phyloP scores from a whole-genome alignment of 306 rosid genomes.

The Gleditsia sinensis region DNA sequence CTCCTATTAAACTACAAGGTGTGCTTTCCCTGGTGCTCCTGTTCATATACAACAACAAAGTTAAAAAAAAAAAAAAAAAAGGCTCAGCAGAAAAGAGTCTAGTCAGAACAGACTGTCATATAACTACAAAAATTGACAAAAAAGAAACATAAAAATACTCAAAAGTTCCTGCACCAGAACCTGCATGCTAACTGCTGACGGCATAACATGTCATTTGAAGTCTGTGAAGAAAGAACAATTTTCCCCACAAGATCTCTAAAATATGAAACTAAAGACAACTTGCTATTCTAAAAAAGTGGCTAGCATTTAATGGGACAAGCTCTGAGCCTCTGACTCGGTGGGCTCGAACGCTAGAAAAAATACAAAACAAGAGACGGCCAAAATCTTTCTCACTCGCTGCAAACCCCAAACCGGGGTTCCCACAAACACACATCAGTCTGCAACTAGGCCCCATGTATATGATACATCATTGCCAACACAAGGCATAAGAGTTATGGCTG shows the following conservation, averaged over 20 bases:
- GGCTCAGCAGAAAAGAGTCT: conserved; percentile 9
- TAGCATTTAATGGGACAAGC: conserved; percentile 45
- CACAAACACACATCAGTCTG: conserved; percentile 35
- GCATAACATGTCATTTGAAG: conserved; percentile 31
- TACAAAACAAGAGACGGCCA: conserved; percentile 48
- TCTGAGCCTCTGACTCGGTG: conserved; percentile 43
- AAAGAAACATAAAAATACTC: neutral
- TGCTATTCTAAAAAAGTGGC: conserved; percentile 30
- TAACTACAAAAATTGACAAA: conserved; percentile 23
- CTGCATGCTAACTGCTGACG: conserved; percentile 40
- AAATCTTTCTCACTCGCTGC: conserved; percentile 45
- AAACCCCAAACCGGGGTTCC: conserved; percentile 40
- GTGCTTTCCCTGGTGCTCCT: conserved; percentile 84
- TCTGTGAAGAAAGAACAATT: conserved; percentile 1
- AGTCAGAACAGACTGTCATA: neutral
- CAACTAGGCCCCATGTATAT: conserved; percentile 62
- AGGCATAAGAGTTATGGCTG: conserved; percentile 43
- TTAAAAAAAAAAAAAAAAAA: neutral
- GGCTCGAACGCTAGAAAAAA: conserved; percentile 36
- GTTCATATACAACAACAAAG: conserved; percentile 11
- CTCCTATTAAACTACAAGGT: conserved; percentile 77
- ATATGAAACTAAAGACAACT: conserved; percentile 40
- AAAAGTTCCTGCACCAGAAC: conserved; percentile 39
- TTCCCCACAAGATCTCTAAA: conserved; percentile 22
- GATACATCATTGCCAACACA: conserved; percentile 44